Base-by-base conservation (phyloP, 495 filamentous ascomycete genomes). In the Apodospora peruviana region DNA sequence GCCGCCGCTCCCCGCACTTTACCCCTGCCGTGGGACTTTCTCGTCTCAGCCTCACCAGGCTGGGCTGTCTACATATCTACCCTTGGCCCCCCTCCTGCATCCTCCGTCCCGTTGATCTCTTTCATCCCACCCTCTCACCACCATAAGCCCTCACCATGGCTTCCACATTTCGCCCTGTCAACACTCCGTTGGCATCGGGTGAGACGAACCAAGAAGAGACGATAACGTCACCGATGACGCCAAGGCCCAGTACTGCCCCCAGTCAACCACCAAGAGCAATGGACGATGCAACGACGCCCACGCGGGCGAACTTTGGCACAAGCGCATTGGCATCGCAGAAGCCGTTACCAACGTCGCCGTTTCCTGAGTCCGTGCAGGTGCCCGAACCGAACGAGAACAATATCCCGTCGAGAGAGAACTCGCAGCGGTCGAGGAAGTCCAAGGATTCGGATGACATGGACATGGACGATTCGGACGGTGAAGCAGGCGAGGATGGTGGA, bases 391-490 rank as follows among this genome's bases (percentile, higher is more conserved):
- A 60, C 62, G 65, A 72, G 37, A 64, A 67, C 47, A 53, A 61
- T 21, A 53, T 67, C 3, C 60, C 70, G n/a, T 76, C 70, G 62
- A 68, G 81, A 58, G 74, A 74, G 46, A 77, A 79, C 48, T 85
- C 83, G 17, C 78, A 85, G 50, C 72, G 73, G 34, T 81, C 85
- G 35, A 72, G 72, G 51, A 76, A 80, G 57, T 86, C 85, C 19
- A 72, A 75, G 38, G 85, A 76, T 24, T 83, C 86, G 23, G 84
- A 88, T 47, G 89, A 95, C 47, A 71, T 86, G 20, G 82, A 85
- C 27, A 85, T 89, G 77, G 84, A 83, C 39, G 86, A 86, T 11
- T 87, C 85, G 14, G 87, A 89, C 19, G 84, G 59, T 38, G 72
- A 76, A 51, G 58, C 47, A 1, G 61, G 47, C 36, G 69, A 80